Conservation (phyloP, 2,329 filamentous ascomycete genomes). For the Chlorencoelia australis region DNA sequence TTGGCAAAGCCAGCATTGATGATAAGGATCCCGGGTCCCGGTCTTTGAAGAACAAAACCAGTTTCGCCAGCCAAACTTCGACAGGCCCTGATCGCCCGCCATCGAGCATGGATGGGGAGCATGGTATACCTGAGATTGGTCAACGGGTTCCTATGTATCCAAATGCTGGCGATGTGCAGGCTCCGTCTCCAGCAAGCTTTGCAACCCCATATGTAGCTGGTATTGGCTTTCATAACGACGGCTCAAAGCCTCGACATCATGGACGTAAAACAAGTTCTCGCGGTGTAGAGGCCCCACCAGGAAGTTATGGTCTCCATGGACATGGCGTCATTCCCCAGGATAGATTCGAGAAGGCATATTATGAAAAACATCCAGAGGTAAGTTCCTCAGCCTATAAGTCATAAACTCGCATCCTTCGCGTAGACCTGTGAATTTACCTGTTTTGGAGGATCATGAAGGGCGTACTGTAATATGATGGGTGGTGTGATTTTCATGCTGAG, state of each 20-base stretch:
- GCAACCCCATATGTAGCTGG: conserved; percentile 19
- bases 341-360: conserved; percentile 85
- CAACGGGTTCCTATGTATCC: conserved; percentile 89
- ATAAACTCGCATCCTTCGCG: too few species aligned
- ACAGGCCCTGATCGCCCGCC: conserved; percentile 41
- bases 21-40: conserved; percentile 38
- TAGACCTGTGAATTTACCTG: too few species aligned
- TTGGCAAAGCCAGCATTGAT: conserved; percentile 59
- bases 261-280: conserved; percentile 62
- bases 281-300: conserved; percentile 65
- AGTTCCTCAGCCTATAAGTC: too few species aligned
- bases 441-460: too few species aligned
- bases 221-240: conserved; percentile 44
- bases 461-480: too few species aligned
- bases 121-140: conserved; percentile 87
- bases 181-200: conserved; percentile 66
- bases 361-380: conserved; percentile 76
- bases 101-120: conserved; percentile 58
- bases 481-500: too few species aligned
- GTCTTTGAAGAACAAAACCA: conserved; percentile 51
- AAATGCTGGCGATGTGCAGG: conserved; percentile 89
- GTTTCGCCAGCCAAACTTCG: conserved; percentile 40
- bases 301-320: conserved; percentile 87
- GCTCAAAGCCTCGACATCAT: conserved; percentile 44
- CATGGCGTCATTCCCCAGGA: conserved; percentile 69